phyloP scores from a whole-genome alignment of 148 eudicot species.

The Silene latifolia region DNA sequence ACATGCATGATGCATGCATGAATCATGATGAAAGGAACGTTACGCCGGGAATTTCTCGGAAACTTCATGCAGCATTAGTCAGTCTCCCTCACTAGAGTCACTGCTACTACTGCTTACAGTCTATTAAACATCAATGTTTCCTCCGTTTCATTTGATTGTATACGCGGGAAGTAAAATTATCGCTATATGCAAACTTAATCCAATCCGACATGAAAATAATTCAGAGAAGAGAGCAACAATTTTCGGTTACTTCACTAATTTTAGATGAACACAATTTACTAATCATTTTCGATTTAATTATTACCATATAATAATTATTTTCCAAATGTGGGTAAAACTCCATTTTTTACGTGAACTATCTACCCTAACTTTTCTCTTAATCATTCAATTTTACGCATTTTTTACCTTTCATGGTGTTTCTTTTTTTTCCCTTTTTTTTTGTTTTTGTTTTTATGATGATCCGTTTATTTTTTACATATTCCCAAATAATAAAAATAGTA shows the following conservation, averaged over 20 bases:
- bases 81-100: too few relatives aligned
- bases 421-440: constrained; percentile 1
- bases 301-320: not conserved
- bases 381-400: constrained; percentile 14
- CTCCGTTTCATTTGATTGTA: too few relatives aligned
- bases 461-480: not conserved
- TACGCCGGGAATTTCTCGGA: constrained; percentile 3
- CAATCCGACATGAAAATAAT: not conserved
- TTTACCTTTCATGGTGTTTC: constrained; percentile 11
- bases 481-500: not conserved
- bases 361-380: constrained; percentile 15
- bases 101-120: too few relatives aligned
- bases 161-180: too few relatives aligned
- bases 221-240: not conserved
- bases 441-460: constrained; percentile 13
- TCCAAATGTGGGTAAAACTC: not conserved
- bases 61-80: not conserved
- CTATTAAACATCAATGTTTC: too few relatives aligned
- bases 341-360: not conserved
- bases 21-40: not conserved
- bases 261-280: not conserved
- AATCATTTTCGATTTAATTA: not conserved
- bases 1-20: too few relatives aligned
- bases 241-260: not conserved
- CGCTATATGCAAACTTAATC: too few relatives aligned